Conservation (phyloP, 176 grass and related monocot genomes). For the Sorghum bicolor region DNA sequence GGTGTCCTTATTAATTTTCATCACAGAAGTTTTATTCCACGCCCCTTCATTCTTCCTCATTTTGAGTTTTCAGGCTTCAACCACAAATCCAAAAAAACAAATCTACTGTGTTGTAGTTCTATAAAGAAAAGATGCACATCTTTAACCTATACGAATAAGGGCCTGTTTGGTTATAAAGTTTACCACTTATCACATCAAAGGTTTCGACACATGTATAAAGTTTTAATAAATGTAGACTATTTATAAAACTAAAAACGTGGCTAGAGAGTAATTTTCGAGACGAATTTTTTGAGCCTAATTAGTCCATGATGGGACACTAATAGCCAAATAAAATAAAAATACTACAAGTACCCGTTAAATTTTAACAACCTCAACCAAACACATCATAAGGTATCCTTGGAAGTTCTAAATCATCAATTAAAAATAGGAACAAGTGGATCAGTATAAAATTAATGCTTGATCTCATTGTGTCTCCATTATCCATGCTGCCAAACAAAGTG, state of each 20-base stretch:
- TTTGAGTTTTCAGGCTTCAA: not conserved
- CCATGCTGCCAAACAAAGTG: conserved; percentile 18
- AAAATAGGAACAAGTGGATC: not conserved
- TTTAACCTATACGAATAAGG: not conserved
- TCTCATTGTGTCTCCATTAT: conserved; percentile 12
- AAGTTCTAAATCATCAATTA: not conserved
- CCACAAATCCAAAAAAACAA: not conserved
- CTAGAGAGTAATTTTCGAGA: too few relatives aligned
- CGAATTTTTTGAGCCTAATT: too few relatives aligned
- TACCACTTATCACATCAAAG: too few relatives aligned
- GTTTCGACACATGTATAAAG: too few relatives aligned
- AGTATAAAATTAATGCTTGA: not conserved
- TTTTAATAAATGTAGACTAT: too few relatives aligned
- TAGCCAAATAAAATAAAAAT: too few relatives aligned
- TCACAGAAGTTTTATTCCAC: not conserved
- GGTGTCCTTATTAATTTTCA: not conserved
- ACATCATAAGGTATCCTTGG: too few relatives aligned
- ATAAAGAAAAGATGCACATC: not conserved
- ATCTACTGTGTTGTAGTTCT: not conserved
- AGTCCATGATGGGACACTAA: too few relatives aligned
- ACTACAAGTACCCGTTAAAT: too few relatives aligned
- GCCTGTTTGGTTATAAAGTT: too few relatives aligned
- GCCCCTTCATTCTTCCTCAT: not conserved
- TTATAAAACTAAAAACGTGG: too few relatives aligned
- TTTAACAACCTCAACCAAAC: too few relatives aligned